Evolutionary conservation across 257 asterid genomes (phyloP), one percentile per base, ranked within the genome.

Genomic region (Solanum infundibuliforme): DNA sequence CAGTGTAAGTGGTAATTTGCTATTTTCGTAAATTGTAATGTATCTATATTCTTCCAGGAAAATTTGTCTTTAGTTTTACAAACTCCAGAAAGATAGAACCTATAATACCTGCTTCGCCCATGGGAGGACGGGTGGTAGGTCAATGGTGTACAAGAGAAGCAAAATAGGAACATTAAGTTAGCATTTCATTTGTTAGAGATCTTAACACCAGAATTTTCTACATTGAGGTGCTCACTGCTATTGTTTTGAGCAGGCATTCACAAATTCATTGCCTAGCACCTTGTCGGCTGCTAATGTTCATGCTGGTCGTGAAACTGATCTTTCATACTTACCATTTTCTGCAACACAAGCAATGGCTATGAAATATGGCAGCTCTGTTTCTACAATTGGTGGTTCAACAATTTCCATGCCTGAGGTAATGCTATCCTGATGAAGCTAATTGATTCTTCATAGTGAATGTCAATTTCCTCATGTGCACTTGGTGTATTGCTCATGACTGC

Each of bases 391-490:
- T 60, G 93, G 84, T 84, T 90, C 98, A 62, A 89, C 94, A 71
- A 90, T 91, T 87, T 92, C 99, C 85, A 88, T 95, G 92, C 87
- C 98, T 9, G 98, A 96, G 99, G 98, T 96, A 89, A 87, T 84
- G 39, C 84, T 32, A 32, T 36, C 60, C 38, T 71, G 12, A 55
- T 32, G 86, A 41, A 58, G 55, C 86, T 55, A 18, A 12, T 83
- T 83, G 25, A 41, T 87, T 31, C 41, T 48, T 77, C 55, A 34
- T 34, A 21, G 69, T 43, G 34, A 38, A 27, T 68, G 60, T 9
- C 73, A 38, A 69, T 55, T 52, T 82, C 21, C 72, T 55, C 77
- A 34, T 60, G 34, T 39, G 34, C 35, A 48, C 60, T 31, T 87
- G 25, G 60, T 66, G 12, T 83, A 20, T 48, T 83, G 41, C 68